phyloP scores from a whole-genome alignment of 2,329 filamentous ascomycete species.

The Trichothecium sympodiale region DNA sequence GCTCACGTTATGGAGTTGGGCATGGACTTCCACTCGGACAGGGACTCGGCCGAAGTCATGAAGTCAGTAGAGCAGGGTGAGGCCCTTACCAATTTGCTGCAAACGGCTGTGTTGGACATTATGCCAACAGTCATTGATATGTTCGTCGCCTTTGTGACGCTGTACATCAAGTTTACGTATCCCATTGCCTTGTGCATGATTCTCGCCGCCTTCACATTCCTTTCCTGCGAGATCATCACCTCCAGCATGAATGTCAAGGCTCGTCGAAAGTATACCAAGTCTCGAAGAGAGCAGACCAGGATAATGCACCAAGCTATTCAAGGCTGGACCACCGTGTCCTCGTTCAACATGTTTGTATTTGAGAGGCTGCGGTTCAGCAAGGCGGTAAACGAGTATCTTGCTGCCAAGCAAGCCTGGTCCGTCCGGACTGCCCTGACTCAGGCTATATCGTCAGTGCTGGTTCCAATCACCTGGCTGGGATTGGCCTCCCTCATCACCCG shows the following conservation, averaged over 20 bases:
- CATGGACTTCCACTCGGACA: conserved; percentile 59
- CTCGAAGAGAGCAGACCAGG: conserved; percentile 35
- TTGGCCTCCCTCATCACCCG: conserved; percentile 32
- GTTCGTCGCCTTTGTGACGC: conserved; percentile 45
- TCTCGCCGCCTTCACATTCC: conserved; percentile 8
- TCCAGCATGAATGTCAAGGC: conserved; percentile 25
- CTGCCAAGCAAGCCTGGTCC: conserved; percentile 10
- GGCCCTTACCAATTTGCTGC: conserved; percentile 46
- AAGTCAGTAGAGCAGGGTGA: conserved; percentile 53
- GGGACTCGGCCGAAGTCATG: conserved; percentile 53
- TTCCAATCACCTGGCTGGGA: conserved; percentile 25
- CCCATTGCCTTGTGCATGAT: conserved; percentile 37
- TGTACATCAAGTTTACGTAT: conserved; percentile 51
- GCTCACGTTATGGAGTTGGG: conserved; percentile 58
- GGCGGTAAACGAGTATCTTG: conserved; percentile 14
- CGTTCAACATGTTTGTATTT: conserved; percentile 24
- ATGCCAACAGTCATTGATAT: conserved; percentile 53
- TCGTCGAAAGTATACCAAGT: conserved; percentile 23
- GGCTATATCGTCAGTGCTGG: conserved; percentile 26
- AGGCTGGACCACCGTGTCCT: conserved; percentile 47
- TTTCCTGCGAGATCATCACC: conserved; percentile 18
- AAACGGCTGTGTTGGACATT: conserved; percentile 48
- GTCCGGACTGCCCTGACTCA: conserved; percentile 12
- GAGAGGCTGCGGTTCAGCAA: conserved; percentile 16
- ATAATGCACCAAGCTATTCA: conserved; percentile 46